phyloP scores from a whole-genome alignment of 2,329 filamentous ascomycete species.

The Penicillium sp. region DNA sequence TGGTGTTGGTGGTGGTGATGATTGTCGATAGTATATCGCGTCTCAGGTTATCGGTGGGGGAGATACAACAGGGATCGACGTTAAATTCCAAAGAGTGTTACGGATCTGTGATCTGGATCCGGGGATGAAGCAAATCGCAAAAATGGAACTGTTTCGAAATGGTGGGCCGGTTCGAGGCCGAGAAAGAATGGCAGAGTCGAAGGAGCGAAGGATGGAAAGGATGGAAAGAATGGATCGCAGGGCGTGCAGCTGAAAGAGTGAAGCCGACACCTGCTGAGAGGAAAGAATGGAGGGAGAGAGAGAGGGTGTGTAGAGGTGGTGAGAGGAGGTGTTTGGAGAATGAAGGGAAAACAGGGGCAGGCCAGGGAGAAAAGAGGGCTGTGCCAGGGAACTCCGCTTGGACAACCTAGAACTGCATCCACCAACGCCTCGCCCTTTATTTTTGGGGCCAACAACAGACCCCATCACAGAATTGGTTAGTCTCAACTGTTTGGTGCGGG shows the following conservation, averaged over 20 bases:
- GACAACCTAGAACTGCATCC: not conserved
- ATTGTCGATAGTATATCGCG: not conserved
- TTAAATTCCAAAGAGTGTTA: conserved; percentile 23
- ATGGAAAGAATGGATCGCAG: conserved; percentile 55
- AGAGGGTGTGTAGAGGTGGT: conserved; percentile 16
- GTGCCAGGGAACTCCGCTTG: conserved; percentile 10
- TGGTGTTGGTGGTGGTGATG: conserved; percentile 3
- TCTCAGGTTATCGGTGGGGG: not conserved
- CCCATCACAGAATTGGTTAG: not conserved
- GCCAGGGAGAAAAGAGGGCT: conserved; percentile 23
- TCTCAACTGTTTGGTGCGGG: not conserved
- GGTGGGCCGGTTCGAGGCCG: conserved; percentile 16
- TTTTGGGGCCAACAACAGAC: conserved; percentile 1
- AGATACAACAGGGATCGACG: conserved; percentile 22
- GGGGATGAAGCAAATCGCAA: conserved; percentile 5
- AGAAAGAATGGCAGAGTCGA: conserved; percentile 21
- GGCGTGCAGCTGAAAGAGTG: conserved; percentile 65
- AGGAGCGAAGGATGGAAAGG: conserved; percentile 8
- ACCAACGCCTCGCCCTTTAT: conserved; percentile 6
- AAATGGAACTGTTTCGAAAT: conserved; percentile 18
- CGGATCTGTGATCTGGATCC: conserved; percentile 20
- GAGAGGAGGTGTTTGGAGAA: conserved; percentile 18
- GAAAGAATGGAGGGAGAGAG: conserved; percentile 24
- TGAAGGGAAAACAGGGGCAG: conserved; percentile 31
- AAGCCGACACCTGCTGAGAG: conserved; percentile 58